Percentiles rank a stretch among this genome's conserved stretches.
Conservation (phyloP, 2,329 filamentous ascomycete species). For the Fusarium nygamai region DNA sequence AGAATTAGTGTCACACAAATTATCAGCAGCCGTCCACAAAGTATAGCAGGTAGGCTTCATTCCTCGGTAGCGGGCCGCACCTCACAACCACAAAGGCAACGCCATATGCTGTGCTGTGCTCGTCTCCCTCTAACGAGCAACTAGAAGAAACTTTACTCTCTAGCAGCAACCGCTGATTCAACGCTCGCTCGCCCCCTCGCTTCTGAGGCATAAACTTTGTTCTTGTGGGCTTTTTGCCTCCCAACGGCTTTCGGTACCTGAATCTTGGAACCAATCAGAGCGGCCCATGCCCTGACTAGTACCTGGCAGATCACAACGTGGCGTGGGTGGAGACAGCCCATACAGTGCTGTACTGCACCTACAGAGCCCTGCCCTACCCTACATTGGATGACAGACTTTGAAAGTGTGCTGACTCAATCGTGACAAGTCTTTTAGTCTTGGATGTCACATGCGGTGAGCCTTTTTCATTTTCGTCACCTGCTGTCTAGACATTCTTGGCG, state of each 20-base stretch:
- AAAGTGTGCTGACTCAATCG: neutral
- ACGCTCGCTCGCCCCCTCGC: neutral
- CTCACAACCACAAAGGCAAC: constrained; percentile 1
- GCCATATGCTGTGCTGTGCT: neutral
- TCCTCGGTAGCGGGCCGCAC: constrained; percentile 19
- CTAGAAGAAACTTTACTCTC: constrained; percentile 10
- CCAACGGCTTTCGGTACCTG: constrained; percentile 21
- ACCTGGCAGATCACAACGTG: constrained; percentile 39
- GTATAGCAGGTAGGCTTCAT: neutral
- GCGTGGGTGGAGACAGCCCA: constrained; percentile 15
- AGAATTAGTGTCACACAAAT: constrained; percentile 3
- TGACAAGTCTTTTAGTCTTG: constrained; percentile 2
- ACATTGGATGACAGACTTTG: constrained; percentile 3
- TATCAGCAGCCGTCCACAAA: neutral
- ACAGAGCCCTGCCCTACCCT: constrained; percentile 22
- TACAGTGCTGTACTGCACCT: neutral
- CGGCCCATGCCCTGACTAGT: constrained; percentile 25
- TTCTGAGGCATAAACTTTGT: constrained; percentile 23
- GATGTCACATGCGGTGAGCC: constrained; percentile 1
- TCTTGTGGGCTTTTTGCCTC: constrained; percentile 14
- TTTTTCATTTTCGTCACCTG: neutral
- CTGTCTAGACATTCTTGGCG: neutral
- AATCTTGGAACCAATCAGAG: constrained; percentile 22
- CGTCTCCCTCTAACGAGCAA: neutral
- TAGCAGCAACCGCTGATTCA: neutral